Evolutionary conservation across 495 filamentous ascomycete species (phyloP).

Genomic region (Lasiosphaeria ovina): DNA sequence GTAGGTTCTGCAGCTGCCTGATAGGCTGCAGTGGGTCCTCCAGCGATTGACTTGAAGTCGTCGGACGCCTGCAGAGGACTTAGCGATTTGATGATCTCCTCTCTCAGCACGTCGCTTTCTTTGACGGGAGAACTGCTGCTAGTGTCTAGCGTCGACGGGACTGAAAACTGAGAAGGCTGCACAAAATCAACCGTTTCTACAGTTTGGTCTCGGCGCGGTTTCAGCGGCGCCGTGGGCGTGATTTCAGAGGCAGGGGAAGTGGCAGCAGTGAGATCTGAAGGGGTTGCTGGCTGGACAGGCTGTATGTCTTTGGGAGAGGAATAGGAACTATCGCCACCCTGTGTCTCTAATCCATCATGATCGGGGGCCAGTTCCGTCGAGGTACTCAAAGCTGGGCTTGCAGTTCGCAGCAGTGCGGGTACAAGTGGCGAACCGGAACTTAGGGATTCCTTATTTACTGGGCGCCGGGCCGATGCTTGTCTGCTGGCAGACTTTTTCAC

Average conservation of each 20-base stretch:
- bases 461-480: neutral
- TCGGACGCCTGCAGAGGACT: constrained; percentile 43
- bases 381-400: constrained; percentile 16
- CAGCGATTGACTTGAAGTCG: constrained; percentile 11
- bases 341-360: neutral
- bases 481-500: neutral
- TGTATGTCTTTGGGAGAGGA: neutral
- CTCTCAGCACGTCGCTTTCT: constrained; percentile 72
- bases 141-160: constrained; percentile 55
- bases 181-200: constrained; percentile 18
- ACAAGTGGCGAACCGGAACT: constrained; percentile 1
- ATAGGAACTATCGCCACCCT: neutral
- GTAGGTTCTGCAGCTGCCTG: constrained; percentile 24
- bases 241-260: constrained; percentile 26
- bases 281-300: constrained; percentile 1
- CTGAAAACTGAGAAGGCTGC: constrained; percentile 41
- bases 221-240: constrained; percentile 49
- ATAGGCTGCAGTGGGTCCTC: constrained; percentile 16
- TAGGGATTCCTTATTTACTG: neutral
- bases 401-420: constrained; percentile 12
- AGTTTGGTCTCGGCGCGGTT: constrained; percentile 35
- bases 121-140: constrained; percentile 57
- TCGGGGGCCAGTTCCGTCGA: constrained; percentile 1
- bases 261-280: constrained; percentile 18
- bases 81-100: constrained; percentile 79